Percentiles rank a stretch among this genome's conserved stretches.
Conservation (phyloP, 2,329 filamentous ascomycete species). For the Alternaria incomplexa region DNA sequence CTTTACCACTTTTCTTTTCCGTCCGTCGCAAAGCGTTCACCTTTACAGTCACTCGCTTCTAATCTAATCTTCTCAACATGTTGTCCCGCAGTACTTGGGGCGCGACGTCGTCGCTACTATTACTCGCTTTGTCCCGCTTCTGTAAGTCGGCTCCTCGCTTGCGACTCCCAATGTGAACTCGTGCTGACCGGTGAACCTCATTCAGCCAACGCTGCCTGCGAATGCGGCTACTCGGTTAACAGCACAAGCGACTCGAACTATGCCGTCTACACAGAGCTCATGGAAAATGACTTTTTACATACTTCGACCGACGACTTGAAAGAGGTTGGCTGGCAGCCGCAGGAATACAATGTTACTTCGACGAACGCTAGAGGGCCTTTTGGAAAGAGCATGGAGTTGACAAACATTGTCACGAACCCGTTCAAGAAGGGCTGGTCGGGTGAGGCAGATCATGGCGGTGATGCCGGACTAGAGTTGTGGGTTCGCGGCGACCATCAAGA, state of each 20-base stretch:
- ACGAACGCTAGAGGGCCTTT: slow-evolving; percentile 65
- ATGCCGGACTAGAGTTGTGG: slow-evolving; percentile 48
- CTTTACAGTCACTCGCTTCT: slow-evolving; percentile 31
- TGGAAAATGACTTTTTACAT: slow-evolving; percentile 75
- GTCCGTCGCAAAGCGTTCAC: slow-evolving; percentile 6
- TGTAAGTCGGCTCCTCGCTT: slow-evolving; percentile 27
- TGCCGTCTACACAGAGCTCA: slow-evolving; percentile 69
- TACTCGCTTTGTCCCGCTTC: slow-evolving; percentile 39
- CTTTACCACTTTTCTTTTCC: slow-evolving; percentile 20
- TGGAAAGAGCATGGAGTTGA: slow-evolving; percentile 66
- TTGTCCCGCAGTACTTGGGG: slow-evolving; percentile 26
- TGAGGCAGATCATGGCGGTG: slow-evolving; percentile 52
- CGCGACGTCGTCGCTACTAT: slow-evolving; percentile 37
- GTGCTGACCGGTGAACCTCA: slow-evolving; percentile 14
- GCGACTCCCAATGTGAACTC: not conserved
- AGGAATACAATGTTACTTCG: slow-evolving; percentile 70
- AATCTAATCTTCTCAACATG: slow-evolving; percentile 19
- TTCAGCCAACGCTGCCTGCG: slow-evolving; percentile 61
- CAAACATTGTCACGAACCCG: slow-evolving; percentile 64
- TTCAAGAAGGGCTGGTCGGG: slow-evolving; percentile 55
- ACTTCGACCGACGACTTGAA: slow-evolving; percentile 57
- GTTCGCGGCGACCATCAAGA: slow-evolving; percentile 47
- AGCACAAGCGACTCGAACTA: slow-evolving; percentile 49
- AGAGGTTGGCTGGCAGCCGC: slow-evolving; percentile 65
- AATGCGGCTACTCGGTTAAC: slow-evolving; percentile 72